phyloP scores from a whole-genome alignment of 2,329 filamentous ascomycete species.

The Thelonectria olida region DNA sequence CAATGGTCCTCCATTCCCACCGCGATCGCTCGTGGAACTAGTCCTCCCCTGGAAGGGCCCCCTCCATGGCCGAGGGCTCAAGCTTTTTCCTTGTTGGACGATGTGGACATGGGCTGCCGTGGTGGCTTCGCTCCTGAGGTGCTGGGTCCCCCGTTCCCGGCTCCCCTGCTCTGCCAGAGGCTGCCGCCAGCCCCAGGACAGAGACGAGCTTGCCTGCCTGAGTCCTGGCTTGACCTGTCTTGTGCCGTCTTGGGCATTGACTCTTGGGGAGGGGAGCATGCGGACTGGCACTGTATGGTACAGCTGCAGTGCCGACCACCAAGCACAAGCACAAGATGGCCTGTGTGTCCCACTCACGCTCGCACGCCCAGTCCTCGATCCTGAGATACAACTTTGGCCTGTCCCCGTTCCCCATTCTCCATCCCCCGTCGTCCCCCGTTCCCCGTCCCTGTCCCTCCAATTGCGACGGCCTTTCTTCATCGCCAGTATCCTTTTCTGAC shows the following conservation, averaged over 20 bases:
- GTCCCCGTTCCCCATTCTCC: slow-evolving; percentile 38
- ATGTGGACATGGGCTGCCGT: not conserved
- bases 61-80: slow-evolving; percentile 30
- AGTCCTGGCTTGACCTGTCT: not conserved
- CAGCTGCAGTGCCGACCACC: slow-evolving; percentile 18
- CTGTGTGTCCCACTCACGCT: slow-evolving; percentile 35
- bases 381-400: slow-evolving; percentile 41
- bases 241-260: slow-evolving; percentile 1
- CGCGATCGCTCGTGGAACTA: slow-evolving; percentile 37
- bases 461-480: slow-evolving; percentile 38
- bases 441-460: slow-evolving; percentile 35
- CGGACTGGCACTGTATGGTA: not conserved
- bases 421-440: slow-evolving; percentile 28
- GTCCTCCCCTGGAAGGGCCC: slow-evolving; percentile 31
- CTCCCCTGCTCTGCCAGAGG: slow-evolving; percentile 6
- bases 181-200: not conserved
- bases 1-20: slow-evolving; percentile 41
- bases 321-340: slow-evolving; percentile 14
- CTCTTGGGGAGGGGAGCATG: not conserved
- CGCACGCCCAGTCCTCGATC: slow-evolving; percentile 38
- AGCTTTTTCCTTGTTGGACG: slow-evolving; percentile 33
- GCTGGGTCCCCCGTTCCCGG: slow-evolving; percentile 5
- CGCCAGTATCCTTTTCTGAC: slow-evolving; percentile 29
- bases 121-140: not conserved
- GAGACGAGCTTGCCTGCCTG: slow-evolving; percentile 3